phyloP scores from a whole-genome alignment of 257 asterid species.

The Petrea volubilis region DNA sequence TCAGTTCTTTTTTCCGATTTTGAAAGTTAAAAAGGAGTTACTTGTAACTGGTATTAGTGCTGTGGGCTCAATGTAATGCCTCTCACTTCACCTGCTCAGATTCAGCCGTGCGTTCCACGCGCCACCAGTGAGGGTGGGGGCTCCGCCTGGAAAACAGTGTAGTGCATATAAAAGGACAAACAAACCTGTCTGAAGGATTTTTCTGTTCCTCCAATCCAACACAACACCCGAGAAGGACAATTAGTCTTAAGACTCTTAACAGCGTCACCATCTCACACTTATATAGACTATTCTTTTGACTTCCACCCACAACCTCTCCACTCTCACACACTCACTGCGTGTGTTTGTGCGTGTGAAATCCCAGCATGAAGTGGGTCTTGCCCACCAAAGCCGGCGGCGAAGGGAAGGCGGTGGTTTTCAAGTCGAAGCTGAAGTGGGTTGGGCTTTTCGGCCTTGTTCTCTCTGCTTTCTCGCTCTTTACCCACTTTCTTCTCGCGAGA shows the following conservation, averaged over 20 bases:
- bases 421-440: slow-evolving; percentile 84
- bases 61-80: too few species aligned
- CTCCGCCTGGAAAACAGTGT: background rate
- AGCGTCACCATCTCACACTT: slow-evolving; percentile 31
- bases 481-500: slow-evolving; percentile 89
- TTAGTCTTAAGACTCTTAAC: slow-evolving; percentile 22
- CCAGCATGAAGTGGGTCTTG: slow-evolving; percentile 61
- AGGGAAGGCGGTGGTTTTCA: slow-evolving; percentile 66
- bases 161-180: slow-evolving; percentile 28
- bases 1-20: too few species aligned
- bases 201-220: slow-evolving; percentile 20
- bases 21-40: too few species aligned
- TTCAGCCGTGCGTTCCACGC: slow-evolving; percentile 24
- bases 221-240: slow-evolving; percentile 17
- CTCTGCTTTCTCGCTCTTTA: slow-evolving; percentile 73
- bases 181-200: slow-evolving; percentile 35
- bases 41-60: too few species aligned
- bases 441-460: slow-evolving; percentile 77
- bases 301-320: slow-evolving; percentile 5
- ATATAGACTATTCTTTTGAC: slow-evolving; percentile 3
- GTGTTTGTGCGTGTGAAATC: background rate
- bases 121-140: slow-evolving; percentile 35
- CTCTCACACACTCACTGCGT: slow-evolving; percentile 9
- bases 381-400: slow-evolving; percentile 47
- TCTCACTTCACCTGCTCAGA: background rate